These are phyloP conservation scores for Xanthoparmelia taractica DNA, from an alignment of 495 filamentous ascomycete genomes.

Conservation along the genomic window DNA sequence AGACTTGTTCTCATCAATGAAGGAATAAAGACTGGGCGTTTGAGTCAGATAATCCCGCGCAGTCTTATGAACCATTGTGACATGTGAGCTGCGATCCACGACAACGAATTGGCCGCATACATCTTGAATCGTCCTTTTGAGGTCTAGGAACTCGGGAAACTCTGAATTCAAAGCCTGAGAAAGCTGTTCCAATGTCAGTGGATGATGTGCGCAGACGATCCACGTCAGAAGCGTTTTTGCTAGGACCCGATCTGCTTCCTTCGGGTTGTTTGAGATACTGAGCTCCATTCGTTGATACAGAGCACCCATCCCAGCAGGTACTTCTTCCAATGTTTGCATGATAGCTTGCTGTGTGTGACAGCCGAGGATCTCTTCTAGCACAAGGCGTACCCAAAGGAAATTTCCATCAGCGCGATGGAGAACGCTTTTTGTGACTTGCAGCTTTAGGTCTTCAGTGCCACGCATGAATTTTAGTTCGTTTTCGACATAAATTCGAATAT, in stretches of 20 bases:
- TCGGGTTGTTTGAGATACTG: conserved; percentile 13
- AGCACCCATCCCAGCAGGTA: conserved; percentile 33
- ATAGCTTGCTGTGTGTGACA: conserved; percentile 29
- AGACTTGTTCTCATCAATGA: conserved; percentile 5
- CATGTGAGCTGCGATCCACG: conserved; percentile 26
- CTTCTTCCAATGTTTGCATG: conserved; percentile 29
- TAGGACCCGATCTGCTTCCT: conserved; percentile 21
- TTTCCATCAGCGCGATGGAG: conserved; percentile 27
- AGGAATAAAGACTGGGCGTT: conserved; percentile 1
- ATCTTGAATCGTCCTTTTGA: conserved; percentile 27
- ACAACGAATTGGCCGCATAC: conserved; percentile 35
- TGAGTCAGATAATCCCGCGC: conserved; percentile 30
- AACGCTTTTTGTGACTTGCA: neutral
- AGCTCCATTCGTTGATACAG: conserved; percentile 31
- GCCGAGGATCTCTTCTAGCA: conserved; percentile 28
- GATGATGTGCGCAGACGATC: conserved; percentile 28
- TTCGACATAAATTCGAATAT: neutral
- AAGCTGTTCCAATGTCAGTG: conserved; percentile 30
- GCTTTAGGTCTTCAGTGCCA: neutral
- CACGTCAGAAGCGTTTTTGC: conserved; percentile 32
- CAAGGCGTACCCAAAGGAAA: conserved; percentile 35
- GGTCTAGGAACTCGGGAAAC: conserved; percentile 26
- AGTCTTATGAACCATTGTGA: conserved; percentile 34
- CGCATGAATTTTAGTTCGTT: neutral
- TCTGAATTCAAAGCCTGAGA: conserved; percentile 29